Base-by-base conservation (phyloP, 805 yeast species). In the Candida yuanshanica region DNA sequence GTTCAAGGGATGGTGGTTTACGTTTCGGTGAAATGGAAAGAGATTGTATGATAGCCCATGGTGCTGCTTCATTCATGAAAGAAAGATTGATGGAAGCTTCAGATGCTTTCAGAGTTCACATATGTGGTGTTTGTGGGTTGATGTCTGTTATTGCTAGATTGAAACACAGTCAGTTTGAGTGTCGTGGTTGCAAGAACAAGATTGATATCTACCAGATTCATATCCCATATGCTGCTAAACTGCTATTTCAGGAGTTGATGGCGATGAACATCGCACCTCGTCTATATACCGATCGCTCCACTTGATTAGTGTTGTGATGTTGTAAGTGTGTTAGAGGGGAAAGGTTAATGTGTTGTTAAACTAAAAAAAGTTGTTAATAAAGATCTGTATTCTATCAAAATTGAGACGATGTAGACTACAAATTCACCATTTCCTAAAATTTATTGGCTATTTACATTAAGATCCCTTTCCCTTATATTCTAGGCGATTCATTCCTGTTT, bases 21-120 rank as follows among this genome's bases (percentile, higher is more conserved):
- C 87, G 99, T 68, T 90, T 91, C 77, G 99, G 99, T 60, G 99
- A 91, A 68, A 93, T 93, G 99, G 99, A 93, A 70, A 87, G 99
- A 73, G 99, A 93, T 75, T 93, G 99, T 83, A 91, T 93, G 97
- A 93, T 93, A 74, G 99, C 99, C 2, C 98, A 93, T 63, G 99
- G 99, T 64, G 98, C 97, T 12, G 97, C 99, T 4, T 95, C 97
- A 7, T 91, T 93, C 73, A 77, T 93, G 70, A 89, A 91, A 66
- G 99, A 93, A 70, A 78, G 99, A 64, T 73, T 93, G 64, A 91
- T 93, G 97, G 98, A 93, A 66, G 96, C 97, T 11, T 91, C 98
- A 0, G 99, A 93, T 70, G 97, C 98, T 2, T 93, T 93, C 74
- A 78, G 98, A 66, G 98, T 93, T 33, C 98, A 93, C 62, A 83